phyloP scores from a whole-genome alignment of 2,329 filamentous ascomycete species.

The Nannizzia gypsea region DNA sequence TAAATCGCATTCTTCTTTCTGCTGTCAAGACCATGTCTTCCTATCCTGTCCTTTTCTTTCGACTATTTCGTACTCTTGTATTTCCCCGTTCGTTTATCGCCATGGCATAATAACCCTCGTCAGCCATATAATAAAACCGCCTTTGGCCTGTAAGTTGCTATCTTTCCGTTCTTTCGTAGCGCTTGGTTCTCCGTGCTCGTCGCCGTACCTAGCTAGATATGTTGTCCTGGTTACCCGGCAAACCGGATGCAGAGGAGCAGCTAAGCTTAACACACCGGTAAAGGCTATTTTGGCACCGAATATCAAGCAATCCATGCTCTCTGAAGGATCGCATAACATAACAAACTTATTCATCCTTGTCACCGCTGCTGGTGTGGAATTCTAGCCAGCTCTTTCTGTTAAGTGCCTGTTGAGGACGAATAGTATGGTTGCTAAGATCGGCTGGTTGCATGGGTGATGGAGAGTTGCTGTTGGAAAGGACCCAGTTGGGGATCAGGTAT shows the following conservation, averaged over 20 bases:
- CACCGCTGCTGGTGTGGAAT: neutral
- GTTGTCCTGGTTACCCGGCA: neutral
- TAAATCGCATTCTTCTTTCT: neutral
- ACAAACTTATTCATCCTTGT: neutral
- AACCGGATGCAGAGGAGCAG: neutral
- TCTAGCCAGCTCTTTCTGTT: neutral
- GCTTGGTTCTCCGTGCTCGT: neutral
- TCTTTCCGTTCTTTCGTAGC: neutral
- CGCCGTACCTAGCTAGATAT: too few species aligned
- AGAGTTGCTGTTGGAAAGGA: neutral
- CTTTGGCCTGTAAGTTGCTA: neutral
- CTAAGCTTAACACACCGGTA: neutral
- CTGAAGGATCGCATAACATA: neutral
- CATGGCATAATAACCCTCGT: neutral
- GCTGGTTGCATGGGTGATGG: neutral
- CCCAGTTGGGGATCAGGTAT: neutral
- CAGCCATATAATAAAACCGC: neutral
- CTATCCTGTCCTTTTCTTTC: neutral
- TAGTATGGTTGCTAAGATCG: neutral
- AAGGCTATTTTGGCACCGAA: neutral
- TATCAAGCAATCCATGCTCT: neutral
- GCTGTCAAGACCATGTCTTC: neutral
- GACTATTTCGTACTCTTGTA: neutral
- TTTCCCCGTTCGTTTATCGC: neutral
- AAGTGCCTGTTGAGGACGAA: neutral